Percentiles rank a stretch among this genome's conserved stretches.
Evolutionary conservation across 495 filamentous ascomycete species (phyloP).

Genomic region (Staphylotrichum tortipilum): DNA sequence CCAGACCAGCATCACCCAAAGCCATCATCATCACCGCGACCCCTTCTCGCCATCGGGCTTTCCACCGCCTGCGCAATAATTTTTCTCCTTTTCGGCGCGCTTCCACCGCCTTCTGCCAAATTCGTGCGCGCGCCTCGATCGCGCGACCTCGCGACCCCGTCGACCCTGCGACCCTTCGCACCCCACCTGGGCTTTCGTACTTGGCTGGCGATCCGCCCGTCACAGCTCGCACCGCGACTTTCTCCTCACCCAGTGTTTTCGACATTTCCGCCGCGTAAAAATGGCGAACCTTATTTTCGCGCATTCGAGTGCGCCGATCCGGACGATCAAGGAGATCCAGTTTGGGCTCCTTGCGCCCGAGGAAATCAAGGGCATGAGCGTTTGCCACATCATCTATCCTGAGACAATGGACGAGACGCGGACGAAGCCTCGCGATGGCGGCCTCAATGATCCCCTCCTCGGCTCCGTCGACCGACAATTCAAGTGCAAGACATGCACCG

Average conservation of each 20-base stretch:
- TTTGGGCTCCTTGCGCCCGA: constrained; percentile 94
- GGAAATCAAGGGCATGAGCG: constrained; percentile 97
- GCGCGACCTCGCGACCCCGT: constrained; percentile 15
- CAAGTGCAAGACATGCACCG: constrained; percentile 90
- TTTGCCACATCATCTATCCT: constrained; percentile 82
- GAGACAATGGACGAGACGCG: constrained; percentile 98
- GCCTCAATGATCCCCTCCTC: constrained; percentile 86
- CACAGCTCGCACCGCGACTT: constrained; percentile 3
- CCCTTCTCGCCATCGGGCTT: constrained; percentile 15
- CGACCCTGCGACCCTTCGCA: no score
- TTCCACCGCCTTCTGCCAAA: constrained; percentile 1
- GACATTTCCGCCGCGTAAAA: constrained; percentile 3
- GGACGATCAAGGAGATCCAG: constrained; percentile 95
- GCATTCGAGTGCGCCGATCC: constrained; percentile 89
- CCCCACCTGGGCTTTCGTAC: no score
- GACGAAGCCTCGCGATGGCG: constrained; percentile 74
- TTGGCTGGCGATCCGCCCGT: constrained; percentile 1
- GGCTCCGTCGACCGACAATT: constrained; percentile 90
- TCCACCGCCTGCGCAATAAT: constrained; percentile 1
- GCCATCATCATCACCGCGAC: constrained; percentile 16
- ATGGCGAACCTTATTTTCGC: constrained; percentile 93
- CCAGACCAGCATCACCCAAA: constrained; percentile 16
- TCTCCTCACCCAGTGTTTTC: neutral
- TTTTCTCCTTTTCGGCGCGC: constrained; percentile 6
- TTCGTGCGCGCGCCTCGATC: constrained; percentile 13